Percentiles rank a stretch among this genome's conserved stretches.
Conservation (phyloP, 495 filamentous ascomycete species). For the Ascobolus immersus region DNA sequence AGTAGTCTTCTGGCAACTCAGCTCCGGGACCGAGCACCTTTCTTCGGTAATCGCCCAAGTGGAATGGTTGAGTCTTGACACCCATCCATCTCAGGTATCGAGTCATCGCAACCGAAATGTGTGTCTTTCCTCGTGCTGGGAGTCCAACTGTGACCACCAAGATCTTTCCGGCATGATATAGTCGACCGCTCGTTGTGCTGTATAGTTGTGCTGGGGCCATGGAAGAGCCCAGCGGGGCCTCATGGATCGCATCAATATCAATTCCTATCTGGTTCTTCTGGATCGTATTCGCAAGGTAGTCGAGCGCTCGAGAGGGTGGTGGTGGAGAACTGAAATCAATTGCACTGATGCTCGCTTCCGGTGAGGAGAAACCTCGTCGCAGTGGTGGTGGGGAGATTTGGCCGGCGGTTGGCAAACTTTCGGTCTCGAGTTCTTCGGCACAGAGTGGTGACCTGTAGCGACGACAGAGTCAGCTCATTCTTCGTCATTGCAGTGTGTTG, state of each 20-base stretch:
- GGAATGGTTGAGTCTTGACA: constrained; percentile 93
- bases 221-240: constrained; percentile 48
- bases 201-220: constrained; percentile 93
- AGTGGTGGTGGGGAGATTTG: no score
- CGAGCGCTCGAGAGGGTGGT: not conserved
- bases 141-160: constrained; percentile 92
- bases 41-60: constrained; percentile 87
- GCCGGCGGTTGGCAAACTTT: no score
- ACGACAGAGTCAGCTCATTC: no score
- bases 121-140: constrained; percentile 90
- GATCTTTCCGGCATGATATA: constrained; percentile 93
- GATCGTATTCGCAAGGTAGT: not conserved
- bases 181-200: constrained; percentile 83
- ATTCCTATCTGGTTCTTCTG: constrained; percentile 13
- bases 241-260: constrained; percentile 93
- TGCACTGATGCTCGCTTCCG: no score
- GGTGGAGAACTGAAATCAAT: not conserved
- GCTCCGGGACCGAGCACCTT: constrained; percentile 65
- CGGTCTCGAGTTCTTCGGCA: no score
- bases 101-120: constrained; percentile 83
- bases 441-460: no score
- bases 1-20: constrained; percentile 90
- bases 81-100: constrained; percentile 94
- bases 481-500: no score
- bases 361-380: no score